Evolutionary conservation across 176 grass and related monocot species (phyloP).

Genomic region (Hsuehochloa calcarea): DNA sequence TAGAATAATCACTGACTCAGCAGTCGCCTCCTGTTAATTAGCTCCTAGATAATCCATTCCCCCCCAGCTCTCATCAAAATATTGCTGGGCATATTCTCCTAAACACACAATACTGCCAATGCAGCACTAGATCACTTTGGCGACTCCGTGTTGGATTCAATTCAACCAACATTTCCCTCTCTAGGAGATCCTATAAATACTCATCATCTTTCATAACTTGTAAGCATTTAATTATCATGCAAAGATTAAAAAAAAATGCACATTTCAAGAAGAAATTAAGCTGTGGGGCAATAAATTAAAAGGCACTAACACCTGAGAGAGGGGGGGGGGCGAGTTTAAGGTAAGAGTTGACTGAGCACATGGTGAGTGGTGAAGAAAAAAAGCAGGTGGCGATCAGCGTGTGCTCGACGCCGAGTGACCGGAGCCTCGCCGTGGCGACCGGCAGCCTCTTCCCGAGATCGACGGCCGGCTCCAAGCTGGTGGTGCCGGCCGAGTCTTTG

Average conservation of each 20-base stretch:
- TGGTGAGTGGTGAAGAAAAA: not conserved
- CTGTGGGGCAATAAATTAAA: not conserved
- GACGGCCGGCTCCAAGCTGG: not conserved
- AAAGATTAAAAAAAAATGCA: not conserved
- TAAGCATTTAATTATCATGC: not conserved
- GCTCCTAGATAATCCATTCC: not conserved
- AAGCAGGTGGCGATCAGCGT: constrained; percentile 24
- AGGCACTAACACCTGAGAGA: not conserved
- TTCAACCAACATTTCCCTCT: not conserved
- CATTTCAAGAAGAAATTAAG: not conserved
- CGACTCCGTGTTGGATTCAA: not conserved
- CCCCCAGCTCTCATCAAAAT: not conserved
- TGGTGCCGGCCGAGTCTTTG: not conserved
- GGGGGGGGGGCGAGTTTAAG: not conserved
- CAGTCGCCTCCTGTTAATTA: not conserved
- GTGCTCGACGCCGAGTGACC: constrained; percentile 19
- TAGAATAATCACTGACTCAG: not conserved
- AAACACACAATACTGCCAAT: not conserved
- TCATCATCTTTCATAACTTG: not conserved
- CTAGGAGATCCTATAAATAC: not conserved
- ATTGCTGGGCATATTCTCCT: constrained; percentile 25
- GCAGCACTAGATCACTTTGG: no score
- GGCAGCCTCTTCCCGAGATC: not conserved
- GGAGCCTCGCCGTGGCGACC: not conserved
- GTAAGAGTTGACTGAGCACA: not conserved